Evolutionary conservation across 2,329 filamentous ascomycete genomes (phyloP).

Genomic region (Alternaria viburni): DNA sequence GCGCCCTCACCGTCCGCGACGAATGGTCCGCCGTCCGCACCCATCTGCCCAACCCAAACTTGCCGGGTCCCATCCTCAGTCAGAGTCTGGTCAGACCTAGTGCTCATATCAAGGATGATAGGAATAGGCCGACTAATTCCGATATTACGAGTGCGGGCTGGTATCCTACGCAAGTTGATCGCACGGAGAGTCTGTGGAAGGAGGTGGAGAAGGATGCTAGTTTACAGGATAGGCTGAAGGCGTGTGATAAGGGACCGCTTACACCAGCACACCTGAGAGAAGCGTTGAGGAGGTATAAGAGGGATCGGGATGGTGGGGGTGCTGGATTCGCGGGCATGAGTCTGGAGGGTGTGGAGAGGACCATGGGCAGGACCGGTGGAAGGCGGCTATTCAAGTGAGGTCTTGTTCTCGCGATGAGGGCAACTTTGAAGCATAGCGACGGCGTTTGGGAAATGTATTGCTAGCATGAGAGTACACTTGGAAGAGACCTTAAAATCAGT

Average conservation of each 20-base stretch:
- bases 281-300: conserved; percentile 71
- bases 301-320: conserved; percentile 67
- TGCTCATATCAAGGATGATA: conserved; percentile 34
- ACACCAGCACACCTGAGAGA: conserved; percentile 78
- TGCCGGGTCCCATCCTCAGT: conserved; percentile 33
- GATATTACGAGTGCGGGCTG: conserved; percentile 37
- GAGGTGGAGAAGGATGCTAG: conserved; percentile 32
- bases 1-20: conserved; percentile 71
- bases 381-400: conserved; percentile 53
- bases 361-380: conserved; percentile 54
- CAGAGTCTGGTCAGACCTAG: conserved; percentile 38
- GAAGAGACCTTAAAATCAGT: neutral
- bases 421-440: conserved; percentile 12
- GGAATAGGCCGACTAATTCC: conserved; percentile 34
- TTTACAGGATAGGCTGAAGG: conserved; percentile 37
- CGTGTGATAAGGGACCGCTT: conserved; percentile 61
- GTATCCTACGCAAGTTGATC: conserved; percentile 32
- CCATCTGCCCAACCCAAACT: conserved; percentile 39
- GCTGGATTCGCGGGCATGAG: conserved; percentile 59
- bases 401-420: too few relatives aligned
- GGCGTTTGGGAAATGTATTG: conserved; percentile 10
- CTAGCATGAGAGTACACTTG: neutral
- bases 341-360: conserved; percentile 55
- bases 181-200: conserved; percentile 32
- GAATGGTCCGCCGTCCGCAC: conserved; percentile 68